A percentile compares a stretch with the other conserved stretches of the same genome.
Evolutionary conservation across 352 stramenopile species (phyloP).

Genomic region (Globisporangium heterothallicum): DNA sequence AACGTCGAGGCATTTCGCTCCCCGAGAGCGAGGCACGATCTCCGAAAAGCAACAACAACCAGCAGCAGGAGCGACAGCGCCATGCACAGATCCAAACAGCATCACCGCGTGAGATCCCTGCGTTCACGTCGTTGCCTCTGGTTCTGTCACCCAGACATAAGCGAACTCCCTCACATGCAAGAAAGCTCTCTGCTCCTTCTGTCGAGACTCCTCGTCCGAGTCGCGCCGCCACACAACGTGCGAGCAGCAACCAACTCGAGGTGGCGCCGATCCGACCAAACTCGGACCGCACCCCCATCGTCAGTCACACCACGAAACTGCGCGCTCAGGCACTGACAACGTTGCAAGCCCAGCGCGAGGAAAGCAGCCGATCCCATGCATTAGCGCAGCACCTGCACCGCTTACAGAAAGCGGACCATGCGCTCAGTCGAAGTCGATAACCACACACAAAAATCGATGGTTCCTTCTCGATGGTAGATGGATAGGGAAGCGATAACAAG

Average conservation of each 20-base stretch:
- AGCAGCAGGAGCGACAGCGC: background rate
- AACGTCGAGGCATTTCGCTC: background rate
- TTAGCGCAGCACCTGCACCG: conserved; percentile 25
- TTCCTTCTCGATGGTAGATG: no score
- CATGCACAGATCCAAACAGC: no score
- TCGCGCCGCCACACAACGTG: no score
- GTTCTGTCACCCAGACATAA: conserved; percentile 5
- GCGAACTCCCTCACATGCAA: background rate
- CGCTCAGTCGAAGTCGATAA: conserved; percentile 22
- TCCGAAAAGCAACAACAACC: background rate
- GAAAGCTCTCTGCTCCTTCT: background rate
- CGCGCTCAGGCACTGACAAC: conserved; percentile 18
- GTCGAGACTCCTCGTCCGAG: no score
- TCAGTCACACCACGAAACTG: conserved; percentile 10
- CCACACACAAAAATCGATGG: conserved; percentile 9
- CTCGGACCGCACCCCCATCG: background rate
- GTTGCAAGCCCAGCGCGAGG: conserved; percentile 14
- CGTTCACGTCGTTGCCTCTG: background rate
- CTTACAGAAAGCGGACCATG: conserved; percentile 11
- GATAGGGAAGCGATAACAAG: no score
- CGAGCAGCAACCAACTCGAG: conserved; percentile 5
- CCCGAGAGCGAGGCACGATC: background rate
- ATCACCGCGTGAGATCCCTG: no score
- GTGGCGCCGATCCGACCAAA: background rate
- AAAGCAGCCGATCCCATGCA: conserved; percentile 4